Percentiles rank a stretch among this genome's conserved stretches.
These are phyloP conservation scores for Porogramme epimiltina DNA, from an alignment of 1,284 basidiomycete species.

Conservation along the genomic window DNA sequence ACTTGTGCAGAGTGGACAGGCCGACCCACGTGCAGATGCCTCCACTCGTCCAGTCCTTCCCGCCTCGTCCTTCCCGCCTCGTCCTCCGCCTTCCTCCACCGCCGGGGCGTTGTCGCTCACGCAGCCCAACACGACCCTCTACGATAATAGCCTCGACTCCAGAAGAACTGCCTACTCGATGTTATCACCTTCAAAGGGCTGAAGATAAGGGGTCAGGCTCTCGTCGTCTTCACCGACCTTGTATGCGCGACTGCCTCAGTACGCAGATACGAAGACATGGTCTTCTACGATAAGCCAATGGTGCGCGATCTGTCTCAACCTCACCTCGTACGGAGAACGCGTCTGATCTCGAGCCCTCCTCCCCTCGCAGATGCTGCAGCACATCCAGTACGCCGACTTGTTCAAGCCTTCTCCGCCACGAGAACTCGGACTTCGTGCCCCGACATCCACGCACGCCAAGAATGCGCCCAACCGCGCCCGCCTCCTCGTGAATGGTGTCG, in stretches of 20 bases:
- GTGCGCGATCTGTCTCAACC: conserved; percentile 52
- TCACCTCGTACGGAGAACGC: conserved; percentile 18
- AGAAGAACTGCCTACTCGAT: conserved; percentile 92
- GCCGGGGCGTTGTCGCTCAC: conserved; percentile 27
- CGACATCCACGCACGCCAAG: conserved; percentile 59
- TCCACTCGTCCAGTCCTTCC: neutral
- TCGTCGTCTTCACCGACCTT: conserved; percentile 92
- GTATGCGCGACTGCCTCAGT: conserved; percentile 88
- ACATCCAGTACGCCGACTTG: conserved; percentile 87
- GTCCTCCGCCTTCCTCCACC: neutral
- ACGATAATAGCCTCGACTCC: conserved; percentile 94
- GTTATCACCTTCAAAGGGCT: conserved; percentile 88
- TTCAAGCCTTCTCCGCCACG: conserved; percentile 72
- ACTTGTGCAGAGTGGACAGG: too few species aligned
- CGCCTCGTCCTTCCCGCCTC: too few species aligned
- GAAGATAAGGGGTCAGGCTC: conserved; percentile 94
- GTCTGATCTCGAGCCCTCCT: conserved; percentile 33
- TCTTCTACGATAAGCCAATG: conserved; percentile 91
- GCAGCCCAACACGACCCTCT: conserved; percentile 87
- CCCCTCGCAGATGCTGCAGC: conserved; percentile 46
- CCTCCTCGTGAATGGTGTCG: conserved; percentile 33
- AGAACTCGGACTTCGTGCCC: conserved; percentile 76
- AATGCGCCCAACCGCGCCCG: conserved; percentile 24
- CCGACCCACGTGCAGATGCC: conserved; percentile 1
- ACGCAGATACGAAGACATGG: conserved; percentile 87